Percentiles rank a stretch among this genome's conserved stretches.
Evolutionary conservation across 2,329 filamentous ascomycete species (phyloP).

Genomic region (Parasarocladium wereldwijsianum): DNA sequence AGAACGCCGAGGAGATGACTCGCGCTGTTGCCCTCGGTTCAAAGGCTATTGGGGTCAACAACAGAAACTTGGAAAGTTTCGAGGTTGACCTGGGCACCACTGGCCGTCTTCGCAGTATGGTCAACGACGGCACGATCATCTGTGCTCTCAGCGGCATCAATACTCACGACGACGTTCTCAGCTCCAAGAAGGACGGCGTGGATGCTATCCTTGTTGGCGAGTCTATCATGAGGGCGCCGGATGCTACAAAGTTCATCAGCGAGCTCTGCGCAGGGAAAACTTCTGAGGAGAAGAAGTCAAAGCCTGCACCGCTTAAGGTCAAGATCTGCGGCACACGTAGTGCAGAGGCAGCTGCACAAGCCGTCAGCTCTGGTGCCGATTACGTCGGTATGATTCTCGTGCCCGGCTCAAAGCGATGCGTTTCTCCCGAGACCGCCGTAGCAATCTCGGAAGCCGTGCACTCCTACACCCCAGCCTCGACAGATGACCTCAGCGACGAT

Average conservation of each 20-base stretch:
- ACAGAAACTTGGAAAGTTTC: conserved; percentile 90
- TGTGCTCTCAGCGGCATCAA: conserved; percentile 93
- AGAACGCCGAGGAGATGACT: conserved; percentile 85
- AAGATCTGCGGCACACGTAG: conserved; percentile 93
- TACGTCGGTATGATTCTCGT: conserved; percentile 88
- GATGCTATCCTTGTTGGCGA: conserved; percentile 90
- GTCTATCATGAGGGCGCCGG: conserved; percentile 80
- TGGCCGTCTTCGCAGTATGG: conserved; percentile 72
- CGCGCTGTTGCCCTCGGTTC: conserved; percentile 74
- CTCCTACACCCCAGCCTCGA: conserved; percentile 35
- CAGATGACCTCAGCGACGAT: conserved; percentile 16
- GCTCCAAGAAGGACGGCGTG: conserved; percentile 79
- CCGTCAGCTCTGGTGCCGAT: conserved; percentile 78
- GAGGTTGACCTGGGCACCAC: conserved; percentile 93
- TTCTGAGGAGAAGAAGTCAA: conserved; percentile 12
- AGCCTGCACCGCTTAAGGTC: conserved; percentile 44
- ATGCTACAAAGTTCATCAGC: conserved; percentile 71
- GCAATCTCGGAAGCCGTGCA: conserved; percentile 72
- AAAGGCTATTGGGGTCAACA: conserved; percentile 93
- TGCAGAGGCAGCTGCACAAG: conserved; percentile 63
- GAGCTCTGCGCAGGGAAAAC: conserved; percentile 56
- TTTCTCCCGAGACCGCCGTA: conserved; percentile 62
- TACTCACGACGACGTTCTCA: conserved; percentile 71
- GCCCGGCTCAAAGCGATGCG: conserved; percentile 63
- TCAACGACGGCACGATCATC: conserved; percentile 72